Base-by-base conservation (phyloP, 495 filamentous ascomycete species). In the Hypoxylon crocopeplum region DNA sequence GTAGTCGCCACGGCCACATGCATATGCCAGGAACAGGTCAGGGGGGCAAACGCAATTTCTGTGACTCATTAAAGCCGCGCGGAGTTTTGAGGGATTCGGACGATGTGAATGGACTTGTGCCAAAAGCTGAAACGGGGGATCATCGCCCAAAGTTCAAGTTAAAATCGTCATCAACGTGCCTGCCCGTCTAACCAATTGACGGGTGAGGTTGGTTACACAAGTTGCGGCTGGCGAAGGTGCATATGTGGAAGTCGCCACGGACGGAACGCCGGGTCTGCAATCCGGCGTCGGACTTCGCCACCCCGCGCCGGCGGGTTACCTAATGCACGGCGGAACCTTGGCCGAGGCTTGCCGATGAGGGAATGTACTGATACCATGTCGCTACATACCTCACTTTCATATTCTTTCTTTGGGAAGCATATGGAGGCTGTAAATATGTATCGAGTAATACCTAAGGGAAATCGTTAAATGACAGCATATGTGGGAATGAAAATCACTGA, bases 271-370 rank as follows among this genome's bases (percentile, higher is more conserved):
- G 52, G 45, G 27, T 20, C 40, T 24, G 39, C 29, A 17, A 47
- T 56, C 52, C 59, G 52, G 51, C 41, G 52, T 62, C 40, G 34
- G 34, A 29, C 32, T 52, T 62, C 40, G 47, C 59, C 47, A 62
- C 52, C 47, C 56, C 51, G 48, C 15, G 24, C 41, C 58, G 57
- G 57, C 8, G 17, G 12, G 10, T 22, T 16, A 10, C 16, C n/a
- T n/a, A n/a, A 46, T 22, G 25, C n/a, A 37, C 37, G 27, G 45
- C 22, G 50, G 30, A 29, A 19, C 37, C 17, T 44, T 20, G 39
- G 37, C 58, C 58, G 58, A 39, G 22, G 45, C 19, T 50, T 20
- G 22, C 58, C 58, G 50, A 37, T 2, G 36, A 29, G 5, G 12
- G 6, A 3, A 34, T n/a, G 32, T 12, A 7, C 13, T n/a, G 3